phyloP scores from a whole-genome alignment of 805 yeast species.

The Saccharomycopsis vini region DNA sequence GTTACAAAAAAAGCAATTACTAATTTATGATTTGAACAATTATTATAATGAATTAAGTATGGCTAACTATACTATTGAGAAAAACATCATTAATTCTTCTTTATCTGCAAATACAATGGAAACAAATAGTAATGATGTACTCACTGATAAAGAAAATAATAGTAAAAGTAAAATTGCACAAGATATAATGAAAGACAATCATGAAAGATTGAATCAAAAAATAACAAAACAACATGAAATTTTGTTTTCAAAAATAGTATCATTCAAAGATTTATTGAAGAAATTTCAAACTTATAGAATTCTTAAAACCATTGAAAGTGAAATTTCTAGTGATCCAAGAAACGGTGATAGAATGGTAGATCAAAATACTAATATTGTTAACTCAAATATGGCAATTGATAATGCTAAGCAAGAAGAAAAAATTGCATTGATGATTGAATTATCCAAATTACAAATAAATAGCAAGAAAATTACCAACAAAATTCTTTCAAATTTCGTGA shows the following conservation, averaged over 20 bases:
- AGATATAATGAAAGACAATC: slow-evolving; percentile 6
- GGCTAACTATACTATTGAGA: slow-evolving; percentile 13
- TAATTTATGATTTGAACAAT: slow-evolving; percentile 19
- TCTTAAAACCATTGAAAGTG: neutral
- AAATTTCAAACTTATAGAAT: slow-evolving; percentile 6
- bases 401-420: neutral
- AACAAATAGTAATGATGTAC: neutral
- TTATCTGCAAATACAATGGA: neutral
- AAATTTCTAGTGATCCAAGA: neutral
- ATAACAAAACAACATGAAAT: slow-evolving; percentile 22
- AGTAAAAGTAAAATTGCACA: slow-evolving; percentile 5
- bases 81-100: slow-evolving; percentile 12
- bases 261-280: slow-evolving; percentile 12
- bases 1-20: slow-evolving; percentile 41
- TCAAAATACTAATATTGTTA: too few species aligned
- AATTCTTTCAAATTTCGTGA: slow-evolving; percentile 26
- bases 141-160: neutral
- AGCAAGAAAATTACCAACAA: slow-evolving; percentile 30
- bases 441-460: slow-evolving; percentile 36
- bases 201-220: slow-evolving; percentile 19
- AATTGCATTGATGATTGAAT: slow-evolving; percentile 20
- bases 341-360: too few species aligned
- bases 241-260: slow-evolving; percentile 24
- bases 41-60: slow-evolving; percentile 14
- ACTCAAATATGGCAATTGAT: too few species aligned